Conservation (phyloP, 352 stramenopile genomes). For the Halophytophthora polymorphica region DNA sequence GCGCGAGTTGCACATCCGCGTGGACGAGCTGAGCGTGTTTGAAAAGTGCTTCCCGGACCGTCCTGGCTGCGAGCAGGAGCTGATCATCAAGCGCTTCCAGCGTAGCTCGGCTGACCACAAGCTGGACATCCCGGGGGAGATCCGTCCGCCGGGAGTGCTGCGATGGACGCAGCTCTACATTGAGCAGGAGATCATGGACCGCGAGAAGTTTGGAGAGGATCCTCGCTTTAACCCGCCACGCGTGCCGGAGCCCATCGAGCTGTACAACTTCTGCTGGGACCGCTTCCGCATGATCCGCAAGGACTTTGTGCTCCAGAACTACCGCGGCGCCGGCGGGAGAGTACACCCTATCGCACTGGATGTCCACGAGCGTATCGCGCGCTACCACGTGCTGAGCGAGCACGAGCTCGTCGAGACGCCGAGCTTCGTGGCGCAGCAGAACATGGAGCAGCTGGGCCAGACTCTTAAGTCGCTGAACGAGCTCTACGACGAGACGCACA, state of each 20-base stretch:
- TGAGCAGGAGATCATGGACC: constrained; percentile 84
- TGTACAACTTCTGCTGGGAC: constrained; percentile 98
- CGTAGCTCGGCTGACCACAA: constrained; percentile 85
- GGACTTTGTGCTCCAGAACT: constrained; percentile 97
- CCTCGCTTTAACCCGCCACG: constrained; percentile 69
- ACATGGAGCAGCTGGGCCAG: constrained; percentile 88
- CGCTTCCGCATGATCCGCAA: constrained; percentile 95
- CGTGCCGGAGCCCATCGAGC: constrained; percentile 70
- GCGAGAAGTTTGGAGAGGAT: constrained; percentile 59
- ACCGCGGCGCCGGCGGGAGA: constrained; percentile 89
- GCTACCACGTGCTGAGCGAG: constrained; percentile 94
- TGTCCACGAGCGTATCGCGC: constrained; percentile 93
- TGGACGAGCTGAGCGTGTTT: constrained; percentile 85
- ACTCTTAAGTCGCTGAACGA: constrained; percentile 87
- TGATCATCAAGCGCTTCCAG: constrained; percentile 89
- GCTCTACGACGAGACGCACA: constrained; percentile 83
- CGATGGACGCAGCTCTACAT: constrained; percentile 81
- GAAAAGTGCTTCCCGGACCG: constrained; percentile 75
- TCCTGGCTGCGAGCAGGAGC: constrained; percentile 51
- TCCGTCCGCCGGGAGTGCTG: constrained; percentile 76
- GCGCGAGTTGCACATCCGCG: constrained; percentile 78
- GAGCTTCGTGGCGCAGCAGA: constrained; percentile 86
- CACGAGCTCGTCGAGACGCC: constrained; percentile 89
- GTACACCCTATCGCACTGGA: constrained; percentile 91
- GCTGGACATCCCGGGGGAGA: constrained; percentile 75